Conservation (phyloP, 306 rosid genomes). For the Prunus persica region Prunus_persica_NCBIv2 NC_034015.1:14760001-14760500, state of each 20-base stretch:
- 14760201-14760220: constrained; percentile 20
- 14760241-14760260: constrained; percentile 33
- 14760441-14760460: background rate
- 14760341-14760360: constrained; percentile 83
- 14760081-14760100: constrained; percentile 89
- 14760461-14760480: background rate
- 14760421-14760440: background rate
- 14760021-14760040: constrained; percentile 12
- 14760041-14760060: background rate
- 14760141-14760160: constrained; percentile 77
- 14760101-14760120: constrained; percentile 97
- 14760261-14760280: constrained; percentile 1
- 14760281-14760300: constrained; percentile 13
- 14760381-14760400: constrained; percentile 73
- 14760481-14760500: constrained; percentile 44
- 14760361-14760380: constrained; percentile 93
- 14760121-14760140: constrained; percentile 73
- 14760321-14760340: constrained; percentile 24
- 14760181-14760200: background rate
- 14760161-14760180: constrained; percentile 19
- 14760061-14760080: constrained; percentile 17
- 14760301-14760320: constrained; percentile 19
- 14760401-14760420: constrained; percentile 70
- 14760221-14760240: constrained; percentile 53
- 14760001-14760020: constrained; percentile 43